These are phyloP conservation scores for Populus euphratica DNA, from an alignment of 345 rosid genomes.

Conservation along the genomic window DNA sequence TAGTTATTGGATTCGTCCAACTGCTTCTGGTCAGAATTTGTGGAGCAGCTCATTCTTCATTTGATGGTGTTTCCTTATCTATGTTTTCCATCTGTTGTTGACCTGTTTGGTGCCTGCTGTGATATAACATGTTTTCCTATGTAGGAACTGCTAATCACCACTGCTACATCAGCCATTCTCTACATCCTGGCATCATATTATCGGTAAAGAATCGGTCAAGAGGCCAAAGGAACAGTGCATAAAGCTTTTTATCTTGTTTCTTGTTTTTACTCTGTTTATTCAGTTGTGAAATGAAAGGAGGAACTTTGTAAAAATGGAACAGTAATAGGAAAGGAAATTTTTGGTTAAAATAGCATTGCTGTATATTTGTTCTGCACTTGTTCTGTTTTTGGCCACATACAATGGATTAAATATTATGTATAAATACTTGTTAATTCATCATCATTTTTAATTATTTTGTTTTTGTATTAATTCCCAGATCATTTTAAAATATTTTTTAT, in stretches of 20 bases:
- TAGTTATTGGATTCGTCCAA: neutral
- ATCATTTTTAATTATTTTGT: too few relatives aligned
- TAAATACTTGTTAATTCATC: too few relatives aligned
- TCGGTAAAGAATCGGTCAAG: constrained; percentile 1
- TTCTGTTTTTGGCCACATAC: too few relatives aligned
- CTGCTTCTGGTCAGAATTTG: neutral
- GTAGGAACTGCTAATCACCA: constrained; percentile 31
- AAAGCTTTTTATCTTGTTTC: neutral
- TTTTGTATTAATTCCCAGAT: too few relatives aligned
- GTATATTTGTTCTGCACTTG: neutral
- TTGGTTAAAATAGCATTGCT: neutral
- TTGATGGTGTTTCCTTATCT: neutral
- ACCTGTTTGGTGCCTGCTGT: neutral
- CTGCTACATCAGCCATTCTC: constrained; percentile 19
- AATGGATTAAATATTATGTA: too few relatives aligned
- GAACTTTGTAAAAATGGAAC: neutral
- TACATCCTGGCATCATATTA: constrained; percentile 25
- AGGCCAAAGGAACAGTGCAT: neutral
- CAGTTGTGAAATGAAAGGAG: neutral
- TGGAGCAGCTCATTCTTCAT: neutral
- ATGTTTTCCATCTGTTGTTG: neutral
- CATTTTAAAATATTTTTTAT: too few relatives aligned
- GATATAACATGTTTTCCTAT: neutral
- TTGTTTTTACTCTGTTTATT: neutral
- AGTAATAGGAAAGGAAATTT: neutral